Evolutionary conservation across 768 basidiomycete species (phyloP).

Genomic region (Chalciporus chontae): DNA sequence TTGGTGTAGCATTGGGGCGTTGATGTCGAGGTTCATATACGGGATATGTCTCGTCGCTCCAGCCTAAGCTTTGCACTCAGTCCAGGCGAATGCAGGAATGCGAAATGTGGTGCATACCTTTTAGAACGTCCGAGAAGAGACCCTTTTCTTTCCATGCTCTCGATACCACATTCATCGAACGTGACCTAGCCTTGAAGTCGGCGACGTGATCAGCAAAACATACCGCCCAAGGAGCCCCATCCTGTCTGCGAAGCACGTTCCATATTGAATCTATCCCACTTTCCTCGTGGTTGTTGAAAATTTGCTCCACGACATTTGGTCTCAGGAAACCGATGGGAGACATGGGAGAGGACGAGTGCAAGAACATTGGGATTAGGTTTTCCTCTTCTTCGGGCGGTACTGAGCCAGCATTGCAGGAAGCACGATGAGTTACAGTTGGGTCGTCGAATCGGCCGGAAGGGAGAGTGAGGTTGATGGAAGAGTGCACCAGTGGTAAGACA

Average conservation of each 20-base stretch:
- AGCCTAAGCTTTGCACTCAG: slow-evolving; percentile 11
- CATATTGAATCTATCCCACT: slow-evolving; percentile 11
- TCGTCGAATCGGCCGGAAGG: slow-evolving; percentile 24
- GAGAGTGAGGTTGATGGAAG: slow-evolving; percentile 25
- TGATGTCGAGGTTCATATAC: slow-evolving; percentile 20
- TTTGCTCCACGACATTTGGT: slow-evolving; percentile 8
- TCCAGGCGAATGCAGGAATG: not conserved
- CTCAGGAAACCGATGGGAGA: slow-evolving; percentile 20
- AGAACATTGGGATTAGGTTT: slow-evolving; percentile 19
- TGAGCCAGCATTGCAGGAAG: slow-evolving; percentile 16
- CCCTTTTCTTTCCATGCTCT: slow-evolving; percentile 16
- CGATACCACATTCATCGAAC: slow-evolving; percentile 8
- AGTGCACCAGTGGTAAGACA: slow-evolving; percentile 21
- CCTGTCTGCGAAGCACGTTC: slow-evolving; percentile 14
- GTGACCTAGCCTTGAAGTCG: slow-evolving; percentile 14
- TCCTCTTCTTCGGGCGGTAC: slow-evolving; percentile 15
- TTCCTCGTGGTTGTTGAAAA: slow-evolving; percentile 11
- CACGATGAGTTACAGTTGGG: slow-evolving; percentile 9
- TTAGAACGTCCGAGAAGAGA: slow-evolving; percentile 19
- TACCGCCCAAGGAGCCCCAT: slow-evolving; percentile 18
- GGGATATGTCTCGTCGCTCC: slow-evolving; percentile 25
- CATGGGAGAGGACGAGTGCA: slow-evolving; percentile 8
- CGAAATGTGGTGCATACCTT: slow-evolving; percentile 6
- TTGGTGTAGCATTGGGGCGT: slow-evolving; percentile 1
- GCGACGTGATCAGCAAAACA: slow-evolving; percentile 18